Evolutionary conservation across 2,329 filamentous ascomycete genomes (phyloP).

Genomic region (Biscogniauxia mediterranea): DNA sequence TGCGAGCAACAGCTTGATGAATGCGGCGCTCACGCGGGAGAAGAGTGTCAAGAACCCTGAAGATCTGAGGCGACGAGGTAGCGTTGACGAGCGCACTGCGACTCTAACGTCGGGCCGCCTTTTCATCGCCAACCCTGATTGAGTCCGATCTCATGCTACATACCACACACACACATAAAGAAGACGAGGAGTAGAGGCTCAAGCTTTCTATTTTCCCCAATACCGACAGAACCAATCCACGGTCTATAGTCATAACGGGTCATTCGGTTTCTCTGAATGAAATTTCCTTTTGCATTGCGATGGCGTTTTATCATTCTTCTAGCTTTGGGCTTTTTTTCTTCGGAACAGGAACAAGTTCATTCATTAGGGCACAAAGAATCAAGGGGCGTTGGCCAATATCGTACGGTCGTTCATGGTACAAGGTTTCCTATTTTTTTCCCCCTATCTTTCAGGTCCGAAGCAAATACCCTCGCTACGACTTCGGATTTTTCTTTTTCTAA

Average conservation of each 20-base stretch:
- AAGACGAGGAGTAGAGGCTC: background rate
- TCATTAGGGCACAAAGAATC: slow-evolving; percentile 20
- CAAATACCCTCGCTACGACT: slow-evolving; percentile 32
- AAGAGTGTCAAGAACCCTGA: slow-evolving; percentile 67
- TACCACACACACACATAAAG: background rate
- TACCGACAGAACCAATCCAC: slow-evolving; percentile 13
- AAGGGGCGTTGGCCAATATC: slow-evolving; percentile 20
- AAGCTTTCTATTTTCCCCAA: slow-evolving; percentile 1
- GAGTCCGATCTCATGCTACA: slow-evolving; percentile 20
- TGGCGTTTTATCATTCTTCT: slow-evolving; percentile 23
- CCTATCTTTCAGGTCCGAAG: slow-evolving; percentile 14
- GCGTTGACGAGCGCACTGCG: slow-evolving; percentile 78
- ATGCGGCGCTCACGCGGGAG: slow-evolving; percentile 58
- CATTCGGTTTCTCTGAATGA: slow-evolving; percentile 6
- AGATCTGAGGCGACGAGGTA: slow-evolving; percentile 72
- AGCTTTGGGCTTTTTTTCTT: slow-evolving; percentile 5
- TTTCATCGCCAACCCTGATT: slow-evolving; percentile 84
- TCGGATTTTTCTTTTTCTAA: slow-evolving; percentile 12
- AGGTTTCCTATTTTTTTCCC: background rate
- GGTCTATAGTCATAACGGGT: slow-evolving; percentile 7
- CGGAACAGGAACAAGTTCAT: slow-evolving; percentile 17
- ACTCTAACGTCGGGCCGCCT: slow-evolving; percentile 72
- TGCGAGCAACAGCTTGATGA: slow-evolving; percentile 57
- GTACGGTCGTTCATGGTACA: slow-evolving; percentile 27
- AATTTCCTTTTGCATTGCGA: slow-evolving; percentile 24